Percentiles rank a stretch among this genome's conserved stretches.
Conservation (phyloP, 2,329 filamentous ascomycete genomes). For the Cordyceps militaris region DNA sequence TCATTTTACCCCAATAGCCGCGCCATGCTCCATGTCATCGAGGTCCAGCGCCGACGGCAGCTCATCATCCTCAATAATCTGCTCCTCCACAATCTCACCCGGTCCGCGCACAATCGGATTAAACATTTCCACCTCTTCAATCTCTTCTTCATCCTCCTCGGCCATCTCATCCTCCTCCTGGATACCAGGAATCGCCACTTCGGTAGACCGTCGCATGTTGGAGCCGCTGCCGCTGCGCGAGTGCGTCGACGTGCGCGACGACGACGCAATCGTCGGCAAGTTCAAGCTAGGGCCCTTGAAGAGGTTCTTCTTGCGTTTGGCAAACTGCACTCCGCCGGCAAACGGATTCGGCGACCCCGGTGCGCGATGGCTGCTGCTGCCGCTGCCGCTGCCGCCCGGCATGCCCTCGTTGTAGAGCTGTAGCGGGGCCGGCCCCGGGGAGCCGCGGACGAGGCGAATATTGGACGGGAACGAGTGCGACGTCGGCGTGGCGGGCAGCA, state of each 20-base stretch:
- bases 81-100: conserved; percentile 39
- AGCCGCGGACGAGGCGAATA: conserved; percentile 68
- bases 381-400: conserved; percentile 28
- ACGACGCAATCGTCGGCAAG: conserved; percentile 29
- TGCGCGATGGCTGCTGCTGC: conserved; percentile 26
- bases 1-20: background rate
- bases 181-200: conserved; percentile 53
- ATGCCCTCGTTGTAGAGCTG: conserved; percentile 53
- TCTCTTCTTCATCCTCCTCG: conserved; percentile 47
- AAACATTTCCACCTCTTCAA: conserved; percentile 55
- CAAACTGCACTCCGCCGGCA: conserved; percentile 62
- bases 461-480: conserved; percentile 70
- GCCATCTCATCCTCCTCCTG: conserved; percentile 52
- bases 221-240: conserved; percentile 56
- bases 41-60: conserved; percentile 18
- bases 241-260: conserved; percentile 27
- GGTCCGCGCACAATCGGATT: conserved; percentile 40
- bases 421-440: conserved; percentile 37
- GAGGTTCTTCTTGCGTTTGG: conserved; percentile 70
- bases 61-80: conserved; percentile 38
- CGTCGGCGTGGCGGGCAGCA: conserved; percentile 86
- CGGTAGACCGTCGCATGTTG: conserved; percentile 58
- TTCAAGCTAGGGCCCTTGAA: conserved; percentile 74
- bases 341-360: conserved; percentile 53
- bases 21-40: conserved; percentile 4